Evolutionary conservation across 2,329 filamentous ascomycete species (phyloP), one percentile per base, ranked within the genome.

Genomic region (Westerdykella ornata): DNA sequence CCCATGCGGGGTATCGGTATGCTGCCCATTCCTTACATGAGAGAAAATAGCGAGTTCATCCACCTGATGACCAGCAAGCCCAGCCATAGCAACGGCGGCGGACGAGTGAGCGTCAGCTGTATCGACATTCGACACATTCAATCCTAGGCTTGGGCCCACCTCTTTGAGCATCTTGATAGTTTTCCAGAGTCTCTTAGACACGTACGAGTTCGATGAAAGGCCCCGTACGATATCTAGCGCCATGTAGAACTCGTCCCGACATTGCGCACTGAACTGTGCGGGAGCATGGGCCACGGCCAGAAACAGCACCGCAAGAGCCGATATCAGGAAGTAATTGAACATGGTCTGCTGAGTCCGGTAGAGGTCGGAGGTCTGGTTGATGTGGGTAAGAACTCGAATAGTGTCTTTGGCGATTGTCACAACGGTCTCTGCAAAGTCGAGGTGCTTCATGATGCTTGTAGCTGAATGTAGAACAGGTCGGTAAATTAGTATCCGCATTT

Each of bases 401-500:
- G 84, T 88, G 52, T 88, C 84, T 56, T 85, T 85, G 12, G 85
- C 83, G 1, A 89, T 73, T 45, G 84, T 80, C 20, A 88, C 82
- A 0, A 80, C 84, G 0, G 77, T 84, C 54, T 86, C 80, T 3
- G 88, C 88, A 47, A 86, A 81, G 4, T 72, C 68, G 38, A 82
- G 75, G 58, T 94, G 84, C 43, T 83, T 78, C 68, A 84, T 79
- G 54, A 96, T 96, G 54, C 82, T 89, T 11, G 80, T 84, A 3
- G 86, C 81, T 14, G 84, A 90, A 63, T 95, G 87, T 7, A 97
- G 71, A 2, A 95, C 82, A 0, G 88, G 88, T 0, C 88, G 85
- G 63, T 94, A 89, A 19, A 96, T 85, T 61, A 88, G 81, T 43
- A 89, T 92, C 4, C 89, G 84, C 68, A 94, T 86, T 69, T 94